Conservation (phyloP, 1,139 yeast genomes). For the Pichia sp. region DNA sequence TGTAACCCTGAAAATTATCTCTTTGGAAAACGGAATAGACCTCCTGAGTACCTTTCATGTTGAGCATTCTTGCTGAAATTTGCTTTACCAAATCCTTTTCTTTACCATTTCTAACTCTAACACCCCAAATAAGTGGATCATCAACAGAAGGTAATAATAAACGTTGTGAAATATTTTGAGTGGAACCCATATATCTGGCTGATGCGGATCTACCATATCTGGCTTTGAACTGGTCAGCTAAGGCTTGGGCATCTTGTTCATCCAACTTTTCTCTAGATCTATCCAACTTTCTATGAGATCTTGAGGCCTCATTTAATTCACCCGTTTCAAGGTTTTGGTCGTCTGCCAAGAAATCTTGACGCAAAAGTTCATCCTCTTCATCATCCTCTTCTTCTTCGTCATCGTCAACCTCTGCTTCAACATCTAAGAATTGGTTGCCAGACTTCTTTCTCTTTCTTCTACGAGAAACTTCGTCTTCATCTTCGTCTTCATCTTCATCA, state of each 20-base stretch:
- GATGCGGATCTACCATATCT: constrained; percentile 84
- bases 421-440: constrained; percentile 90
- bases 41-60: constrained; percentile 69
- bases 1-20: constrained; percentile 84
- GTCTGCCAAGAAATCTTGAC: constrained; percentile 77
- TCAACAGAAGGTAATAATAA: constrained; percentile 90
- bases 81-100: constrained; percentile 88
- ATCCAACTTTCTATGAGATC: constrained; percentile 87
- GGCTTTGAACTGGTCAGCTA: constrained; percentile 89
- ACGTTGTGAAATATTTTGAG: constrained; percentile 85
- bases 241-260: constrained; percentile 90
- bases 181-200: constrained; percentile 81
- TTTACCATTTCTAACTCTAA: constrained; percentile 86
- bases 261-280: constrained; percentile 83
- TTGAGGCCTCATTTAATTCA: constrained; percentile 42
- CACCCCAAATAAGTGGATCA: constrained; percentile 95
- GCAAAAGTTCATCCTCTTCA: constrained; percentile 68
- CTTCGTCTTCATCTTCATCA: constrained; percentile 55
- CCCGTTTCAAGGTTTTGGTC: constrained; percentile 49
- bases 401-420: constrained; percentile 98
- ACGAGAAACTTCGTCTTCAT: constrained; percentile 39
- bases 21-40: constrained; percentile 92
- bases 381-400: constrained; percentile 93
- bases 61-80: constrained; percentile 31
- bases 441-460: constrained; percentile 49